A percentile compares a stretch with the other conserved stretches of the same genome.
Conservation (phyloP, 352 stramenopile genomes). For the Globisporangium viniferum region DNA sequence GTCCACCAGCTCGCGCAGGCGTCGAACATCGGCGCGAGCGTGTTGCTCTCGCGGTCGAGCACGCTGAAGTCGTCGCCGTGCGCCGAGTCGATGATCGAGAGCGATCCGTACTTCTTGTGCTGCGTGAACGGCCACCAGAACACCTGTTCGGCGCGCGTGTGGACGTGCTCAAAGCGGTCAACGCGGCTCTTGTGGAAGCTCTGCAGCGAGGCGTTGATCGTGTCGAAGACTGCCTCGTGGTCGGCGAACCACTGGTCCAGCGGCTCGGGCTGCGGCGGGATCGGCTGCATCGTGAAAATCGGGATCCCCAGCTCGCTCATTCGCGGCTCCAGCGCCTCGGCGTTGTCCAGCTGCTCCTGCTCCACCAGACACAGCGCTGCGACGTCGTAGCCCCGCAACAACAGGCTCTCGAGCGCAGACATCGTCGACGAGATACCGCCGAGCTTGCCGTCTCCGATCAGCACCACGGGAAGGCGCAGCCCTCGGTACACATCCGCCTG, state of each 20-base stretch:
- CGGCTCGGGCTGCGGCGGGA: conserved; percentile 74
- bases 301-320: conserved; percentile 67
- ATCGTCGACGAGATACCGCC: conserved; percentile 95
- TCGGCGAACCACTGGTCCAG: conserved; percentile 65
- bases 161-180: conserved; percentile 52
- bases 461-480: conserved; percentile 87
- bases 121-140: conserved; percentile 95
- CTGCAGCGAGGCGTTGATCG: conserved; percentile 46
- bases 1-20: conserved; percentile 93
- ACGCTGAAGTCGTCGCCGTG: conserved; percentile 85
- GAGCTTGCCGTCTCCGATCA: conserved; percentile 96
- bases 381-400: conserved; percentile 91
- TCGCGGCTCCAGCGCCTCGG: conserved; percentile 54
- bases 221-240: conserved; percentile 46
- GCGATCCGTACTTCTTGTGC: conserved; percentile 78
- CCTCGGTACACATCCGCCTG: conserved; percentile 94
- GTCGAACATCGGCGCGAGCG: conserved; percentile 78
- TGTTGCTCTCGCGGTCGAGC: conserved; percentile 45
- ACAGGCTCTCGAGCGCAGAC: conserved; percentile 90
- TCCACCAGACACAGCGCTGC: conserved; percentile 81
- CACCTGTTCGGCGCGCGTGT: conserved; percentile 56
- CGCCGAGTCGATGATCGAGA: conserved; percentile 89
- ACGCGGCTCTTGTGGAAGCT: conserved; percentile 57
- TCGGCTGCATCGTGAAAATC: conserved; percentile 65
- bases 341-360: conserved; percentile 68